Evolutionary conservation across 805 yeast genomes (phyloP).

Genomic region (Ogataea minuta): DNA sequence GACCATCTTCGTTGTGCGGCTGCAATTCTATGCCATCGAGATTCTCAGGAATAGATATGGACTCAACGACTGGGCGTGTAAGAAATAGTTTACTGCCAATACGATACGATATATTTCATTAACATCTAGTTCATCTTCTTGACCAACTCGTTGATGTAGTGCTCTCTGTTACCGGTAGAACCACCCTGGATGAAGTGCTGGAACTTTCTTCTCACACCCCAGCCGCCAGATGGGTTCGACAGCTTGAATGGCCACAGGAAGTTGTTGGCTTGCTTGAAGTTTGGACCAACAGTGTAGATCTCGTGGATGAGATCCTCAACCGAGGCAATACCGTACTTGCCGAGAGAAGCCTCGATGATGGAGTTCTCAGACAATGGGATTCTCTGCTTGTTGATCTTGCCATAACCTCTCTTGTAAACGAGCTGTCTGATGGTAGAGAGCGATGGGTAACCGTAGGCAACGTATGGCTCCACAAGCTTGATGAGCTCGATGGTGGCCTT

Average conservation of each 20-base stretch:
- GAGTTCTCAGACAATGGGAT: conserved; percentile 83
- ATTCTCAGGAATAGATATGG: conserved; percentile 89
- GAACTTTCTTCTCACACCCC: conserved; percentile 97
- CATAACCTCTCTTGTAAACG: conserved; percentile 97
- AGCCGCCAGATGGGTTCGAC: conserved; percentile 96
- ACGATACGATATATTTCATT: conserved; percentile 6
- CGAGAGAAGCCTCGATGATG: conserved; percentile 82
- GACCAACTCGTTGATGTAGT: conserved; percentile 90
- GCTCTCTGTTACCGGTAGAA: conserved; percentile 98
- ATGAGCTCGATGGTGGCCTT: conserved; percentile 92
- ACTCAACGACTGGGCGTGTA: conserved; percentile 83
- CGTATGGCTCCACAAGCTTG: conserved; percentile 93
- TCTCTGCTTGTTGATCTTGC: conserved; percentile 96
- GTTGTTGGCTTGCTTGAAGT: conserved; percentile 98
- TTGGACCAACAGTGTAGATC: conserved; percentile 94
- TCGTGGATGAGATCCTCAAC: conserved; percentile 95
- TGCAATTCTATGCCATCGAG: conserved; percentile 94
- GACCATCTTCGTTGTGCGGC: conserved; percentile 86
- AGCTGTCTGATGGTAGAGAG: conserved; percentile 88
- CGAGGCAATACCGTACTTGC: conserved; percentile 89
- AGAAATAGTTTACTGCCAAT: conserved; percentile 23
- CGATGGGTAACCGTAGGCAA: conserved; percentile 97
- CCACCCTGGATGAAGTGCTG: conserved; percentile 97
- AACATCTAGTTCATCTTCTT: conserved; percentile 81
- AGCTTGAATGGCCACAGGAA: conserved; percentile 97